Evolutionary conservation across 2,329 filamentous ascomycete genomes (phyloP), one percentile per base, ranked within the genome.

Genomic region (Epichloe brachyelytri): DNA sequence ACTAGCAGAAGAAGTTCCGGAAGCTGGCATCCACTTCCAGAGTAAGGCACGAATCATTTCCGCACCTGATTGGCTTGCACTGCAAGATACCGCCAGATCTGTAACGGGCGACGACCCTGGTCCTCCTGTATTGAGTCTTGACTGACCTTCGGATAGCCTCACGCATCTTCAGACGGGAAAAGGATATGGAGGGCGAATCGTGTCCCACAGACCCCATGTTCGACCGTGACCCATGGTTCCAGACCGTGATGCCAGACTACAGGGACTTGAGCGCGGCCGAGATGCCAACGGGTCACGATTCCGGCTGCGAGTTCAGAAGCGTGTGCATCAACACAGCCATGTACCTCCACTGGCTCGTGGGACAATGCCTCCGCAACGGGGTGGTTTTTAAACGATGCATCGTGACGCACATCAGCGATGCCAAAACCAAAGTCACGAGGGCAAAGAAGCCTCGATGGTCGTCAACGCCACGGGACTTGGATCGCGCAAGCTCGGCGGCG

Each of bases 291-390:
- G 86, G 78, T 17, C 78, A 83, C 49, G 83, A 88, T 54, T 85
- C 83, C 11, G 89, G 82, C 22, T 86, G 80, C 48, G 73, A 77
- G 51, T 95, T 93, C 66, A 88, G 80, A 7, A 91, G 86, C 1
- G 83, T 95, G 40, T 96, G 90, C 69, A 91, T 96, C 65, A 96
- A 97, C 69, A 87, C 87, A 0, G 80, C 86, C 41, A 69, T 96
- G 52, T 97, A 96, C 68, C 79, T 96, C 2, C 81, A 87, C 4
- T 96, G 86, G 80, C 81, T 97, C 0, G 72, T 86, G 0, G 85
- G 86, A 0, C 83, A 93, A 68, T 94, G 88, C 64, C 74, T 86
- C 30, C 81, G 80, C 58, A 79, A 81, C 51, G 86, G 88, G 30
- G 85, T 86, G 6, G 71, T 80, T 1, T 71, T 91, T 60, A 77